Conservation (phyloP, 805 yeast species). For the Starmerella stigmatis region DNA sequence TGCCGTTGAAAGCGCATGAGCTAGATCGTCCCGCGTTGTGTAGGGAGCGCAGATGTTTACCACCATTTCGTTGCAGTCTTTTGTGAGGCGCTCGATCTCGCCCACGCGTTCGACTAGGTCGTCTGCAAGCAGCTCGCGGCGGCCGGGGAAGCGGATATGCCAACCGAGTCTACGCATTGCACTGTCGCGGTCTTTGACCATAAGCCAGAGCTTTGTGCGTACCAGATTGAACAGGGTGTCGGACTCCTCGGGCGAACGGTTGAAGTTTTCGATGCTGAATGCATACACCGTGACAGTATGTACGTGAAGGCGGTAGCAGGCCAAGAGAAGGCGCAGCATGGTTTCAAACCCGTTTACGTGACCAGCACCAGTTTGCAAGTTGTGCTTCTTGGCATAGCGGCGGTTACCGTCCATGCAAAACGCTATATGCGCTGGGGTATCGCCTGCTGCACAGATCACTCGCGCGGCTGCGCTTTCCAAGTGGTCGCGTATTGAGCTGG, state of each 20-base stretch:
- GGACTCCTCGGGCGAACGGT: slow-evolving; percentile 69
- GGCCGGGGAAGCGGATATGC: slow-evolving; percentile 73
- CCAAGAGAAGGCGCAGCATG: slow-evolving; percentile 55
- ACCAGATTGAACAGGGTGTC: slow-evolving; percentile 39
- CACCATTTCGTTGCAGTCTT: slow-evolving; percentile 36
- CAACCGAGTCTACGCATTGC: slow-evolving; percentile 40
- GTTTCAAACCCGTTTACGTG: slow-evolving; percentile 78
- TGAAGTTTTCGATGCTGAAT: slow-evolving; percentile 90
- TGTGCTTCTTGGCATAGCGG: slow-evolving; percentile 61
- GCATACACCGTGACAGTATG: slow-evolving; percentile 85
- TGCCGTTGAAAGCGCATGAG: slow-evolving; percentile 42
- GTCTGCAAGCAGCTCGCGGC: slow-evolving; percentile 50
- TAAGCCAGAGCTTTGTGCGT: slow-evolving; percentile 27
- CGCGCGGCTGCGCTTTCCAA: slow-evolving; percentile 8
- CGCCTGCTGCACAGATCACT: slow-evolving; percentile 25
- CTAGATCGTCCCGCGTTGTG: slow-evolving; percentile 82
- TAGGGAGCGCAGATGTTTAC: slow-evolving; percentile 69
- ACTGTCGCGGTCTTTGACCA: slow-evolving; percentile 20
- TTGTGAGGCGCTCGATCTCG: slow-evolving; percentile 54
- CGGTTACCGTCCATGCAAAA: slow-evolving; percentile 97
- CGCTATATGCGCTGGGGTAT: slow-evolving; percentile 80
- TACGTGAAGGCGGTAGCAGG: slow-evolving; percentile 71
- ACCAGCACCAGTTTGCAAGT: slow-evolving; percentile 73
- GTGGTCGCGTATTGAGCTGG: background rate
- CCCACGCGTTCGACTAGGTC: slow-evolving; percentile 59